A percentile compares a stretch with the other conserved stretches of the same genome.
Evolutionary conservation across 2,329 filamentous ascomycete species (phyloP).

Genomic region (Aspergillus pseudoterreus): DNA sequence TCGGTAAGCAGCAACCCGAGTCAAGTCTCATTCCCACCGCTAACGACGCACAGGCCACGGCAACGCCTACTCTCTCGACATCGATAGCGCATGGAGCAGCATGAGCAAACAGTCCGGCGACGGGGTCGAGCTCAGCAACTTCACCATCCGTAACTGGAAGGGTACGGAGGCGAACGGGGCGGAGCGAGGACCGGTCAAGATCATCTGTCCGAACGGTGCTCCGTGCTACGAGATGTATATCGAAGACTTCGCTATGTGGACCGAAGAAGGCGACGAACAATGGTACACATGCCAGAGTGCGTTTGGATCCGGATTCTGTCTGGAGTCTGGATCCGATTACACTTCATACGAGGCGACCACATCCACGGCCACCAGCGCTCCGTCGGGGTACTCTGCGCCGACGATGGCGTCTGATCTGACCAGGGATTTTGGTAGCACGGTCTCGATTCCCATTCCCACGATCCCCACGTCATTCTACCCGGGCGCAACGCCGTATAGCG

Average conservation of each 20-base stretch:
- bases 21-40: neutral
- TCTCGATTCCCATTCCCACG: neutral
- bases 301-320: conserved; percentile 48
- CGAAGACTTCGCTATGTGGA: conserved; percentile 49
- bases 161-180: conserved; percentile 50
- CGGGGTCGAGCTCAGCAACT: conserved; percentile 51
- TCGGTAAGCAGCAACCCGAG: conserved; percentile 22
- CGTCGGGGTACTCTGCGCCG: conserved; percentile 16
- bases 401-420: neutral
- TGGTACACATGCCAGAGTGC: conserved; percentile 48
- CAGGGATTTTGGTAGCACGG: neutral
- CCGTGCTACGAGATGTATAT: conserved; percentile 54
- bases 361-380: conserved; percentile 17
- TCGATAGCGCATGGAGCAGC: conserved; percentile 52
- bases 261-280: conserved; percentile 20
- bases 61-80: conserved; percentile 57
- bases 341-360: conserved; percentile 17
- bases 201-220: conserved; percentile 48
- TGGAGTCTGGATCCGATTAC: conserved; percentile 29
- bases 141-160: conserved; percentile 55
- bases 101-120: conserved; percentile 41
- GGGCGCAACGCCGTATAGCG: conserved; percentile 26
- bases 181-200: conserved; percentile 51
- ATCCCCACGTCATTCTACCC: conserved; percentile 23
- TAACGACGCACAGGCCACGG: conserved; percentile 42